Percentiles rank a stretch among this genome's conserved stretches.
Conservation (phyloP, 495 filamentous ascomycete species). For the Baudoinia panamericana region DNA sequence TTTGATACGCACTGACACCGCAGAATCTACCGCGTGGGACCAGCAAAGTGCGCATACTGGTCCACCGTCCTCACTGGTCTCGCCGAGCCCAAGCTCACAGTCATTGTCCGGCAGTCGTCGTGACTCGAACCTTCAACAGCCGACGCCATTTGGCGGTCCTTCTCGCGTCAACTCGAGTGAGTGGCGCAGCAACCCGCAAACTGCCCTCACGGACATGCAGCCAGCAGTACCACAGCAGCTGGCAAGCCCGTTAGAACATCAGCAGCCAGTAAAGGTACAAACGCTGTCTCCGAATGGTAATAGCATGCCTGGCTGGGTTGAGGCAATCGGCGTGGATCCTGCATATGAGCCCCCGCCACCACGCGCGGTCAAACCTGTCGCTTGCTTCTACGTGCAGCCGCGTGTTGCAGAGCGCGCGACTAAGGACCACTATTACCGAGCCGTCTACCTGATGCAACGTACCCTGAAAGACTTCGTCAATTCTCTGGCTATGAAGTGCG, state of each 20-base stretch:
- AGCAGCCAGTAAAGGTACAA: constrained; percentile 39
- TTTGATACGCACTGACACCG: constrained; percentile 41
- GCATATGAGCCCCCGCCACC: constrained; percentile 72
- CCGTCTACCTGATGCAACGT: constrained; percentile 71
- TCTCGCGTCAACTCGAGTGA: constrained; percentile 31
- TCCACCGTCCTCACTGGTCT: constrained; percentile 26
- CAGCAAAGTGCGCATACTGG: constrained; percentile 41
- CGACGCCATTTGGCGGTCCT: constrained; percentile 24
- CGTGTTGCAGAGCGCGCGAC: constrained; percentile 39
- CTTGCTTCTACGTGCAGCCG: constrained; percentile 75
- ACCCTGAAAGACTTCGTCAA: constrained; percentile 56
- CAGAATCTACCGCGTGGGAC: constrained; percentile 44
- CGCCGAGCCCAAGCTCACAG: constrained; percentile 28
- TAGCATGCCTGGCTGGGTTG: constrained; percentile 65
- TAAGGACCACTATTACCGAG: constrained; percentile 58
- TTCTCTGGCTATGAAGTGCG: constrained; percentile 61
- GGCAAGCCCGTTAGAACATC: constrained; percentile 36
- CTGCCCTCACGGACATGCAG: constrained; percentile 35
- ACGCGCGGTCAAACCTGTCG: constrained; percentile 57
- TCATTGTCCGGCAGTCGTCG: constrained; percentile 26
- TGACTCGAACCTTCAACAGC: constrained; percentile 25
- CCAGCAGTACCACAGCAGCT: constrained; percentile 24
- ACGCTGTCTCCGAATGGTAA: constrained; percentile 31
- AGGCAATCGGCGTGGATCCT: constrained; percentile 78
- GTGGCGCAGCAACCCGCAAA: constrained; percentile 43